Conservation (phyloP, 2,329 filamentous ascomycete genomes). For the Aurifilum marmelostoma region DNA sequence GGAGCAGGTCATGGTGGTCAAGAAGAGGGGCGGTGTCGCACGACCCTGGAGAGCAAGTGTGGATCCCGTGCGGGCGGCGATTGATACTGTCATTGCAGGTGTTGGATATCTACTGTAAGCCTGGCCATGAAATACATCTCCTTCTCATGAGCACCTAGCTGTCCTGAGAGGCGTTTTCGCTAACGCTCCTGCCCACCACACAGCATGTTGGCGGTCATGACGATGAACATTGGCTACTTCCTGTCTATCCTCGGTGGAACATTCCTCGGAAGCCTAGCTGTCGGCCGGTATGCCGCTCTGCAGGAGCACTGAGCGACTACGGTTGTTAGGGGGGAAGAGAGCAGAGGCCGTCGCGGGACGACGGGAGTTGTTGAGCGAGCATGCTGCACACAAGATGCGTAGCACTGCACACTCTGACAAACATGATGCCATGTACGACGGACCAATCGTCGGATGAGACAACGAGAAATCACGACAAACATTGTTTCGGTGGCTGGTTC, state of each 20-base stretch:
- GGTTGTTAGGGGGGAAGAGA: background rate
- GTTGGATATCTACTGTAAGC: constrained; percentile 86
- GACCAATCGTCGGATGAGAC: constrained; percentile 5
- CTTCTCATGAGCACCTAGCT: background rate
- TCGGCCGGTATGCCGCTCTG: constrained; percentile 68
- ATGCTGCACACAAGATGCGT: background rate
- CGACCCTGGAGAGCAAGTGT: constrained; percentile 82
- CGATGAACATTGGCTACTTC: constrained; percentile 80
- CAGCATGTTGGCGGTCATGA: constrained; percentile 92
- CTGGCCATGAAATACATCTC: no score
- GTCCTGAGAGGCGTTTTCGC: background rate
- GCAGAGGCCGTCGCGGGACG: constrained; percentile 13
- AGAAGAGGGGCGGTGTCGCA: constrained; percentile 53
- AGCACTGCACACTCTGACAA: background rate
- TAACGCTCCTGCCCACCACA: background rate
- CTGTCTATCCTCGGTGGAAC: constrained; percentile 72
- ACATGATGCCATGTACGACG: constrained; percentile 14
- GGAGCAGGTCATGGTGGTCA: constrained; percentile 77
- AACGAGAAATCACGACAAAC: constrained; percentile 4
- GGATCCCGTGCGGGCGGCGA: constrained; percentile 71
- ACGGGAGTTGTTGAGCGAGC: background rate
- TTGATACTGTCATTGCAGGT: constrained; percentile 74
- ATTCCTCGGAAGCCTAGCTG: constrained; percentile 82
- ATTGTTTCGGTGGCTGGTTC: background rate
- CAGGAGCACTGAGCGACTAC: constrained; percentile 49